Evolutionary conservation across 768 basidiomycete species (phyloP), one percentile per base, ranked within the genome.

Genomic region (Leucosporidium creatinivorum): DNA sequence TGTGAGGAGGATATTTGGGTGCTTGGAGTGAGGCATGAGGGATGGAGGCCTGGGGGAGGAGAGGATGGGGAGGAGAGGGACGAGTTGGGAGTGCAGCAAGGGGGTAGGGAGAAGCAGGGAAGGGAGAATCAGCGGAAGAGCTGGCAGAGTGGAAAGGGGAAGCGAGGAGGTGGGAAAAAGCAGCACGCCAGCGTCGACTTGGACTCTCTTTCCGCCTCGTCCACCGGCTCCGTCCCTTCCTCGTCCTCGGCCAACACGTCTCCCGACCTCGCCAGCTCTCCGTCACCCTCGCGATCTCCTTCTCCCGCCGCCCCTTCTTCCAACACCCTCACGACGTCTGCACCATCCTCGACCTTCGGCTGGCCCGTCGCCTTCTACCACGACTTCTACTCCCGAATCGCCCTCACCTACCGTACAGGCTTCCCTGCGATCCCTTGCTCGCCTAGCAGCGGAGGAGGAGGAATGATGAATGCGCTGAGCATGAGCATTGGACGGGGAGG

Each of bases 381-480:
- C 18, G 93, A 97, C 79, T 97, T 94, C 77, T 86, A 86, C 0
- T 89, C 89, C 1, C 82, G 88, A 9, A 82, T 96, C 60, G 96
- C 91, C 88, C 83, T 93, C 54, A 94, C 93, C 0, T 98, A 98
- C 79, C 89, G 93, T 28, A 86, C 86, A 2, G 87, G 91, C 50
- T 94, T 93, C 69, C 77, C 84, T 0, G 87, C 91, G 3, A 93
- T 98, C 73, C 81, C 85, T 73, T 17, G 80, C 80, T 58, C 62
- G 70, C n/a, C 58, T 17, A 25, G 26, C 47, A 58, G 51, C 50
- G 56, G 62, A 4, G 69, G 65, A 7, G 82, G 39, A 2, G 60
- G 59, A 9, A 68, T 73, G 62, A 54, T 67, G 30, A 66, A 52
- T 50, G 62, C 44, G n/a, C 61, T 70, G 21, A 64, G 68, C 31